These are phyloP conservation scores for Neurospora sp. DNA, from an alignment of 2,329 filamentous ascomycete genomes.

Conservation along the genomic window DNA sequence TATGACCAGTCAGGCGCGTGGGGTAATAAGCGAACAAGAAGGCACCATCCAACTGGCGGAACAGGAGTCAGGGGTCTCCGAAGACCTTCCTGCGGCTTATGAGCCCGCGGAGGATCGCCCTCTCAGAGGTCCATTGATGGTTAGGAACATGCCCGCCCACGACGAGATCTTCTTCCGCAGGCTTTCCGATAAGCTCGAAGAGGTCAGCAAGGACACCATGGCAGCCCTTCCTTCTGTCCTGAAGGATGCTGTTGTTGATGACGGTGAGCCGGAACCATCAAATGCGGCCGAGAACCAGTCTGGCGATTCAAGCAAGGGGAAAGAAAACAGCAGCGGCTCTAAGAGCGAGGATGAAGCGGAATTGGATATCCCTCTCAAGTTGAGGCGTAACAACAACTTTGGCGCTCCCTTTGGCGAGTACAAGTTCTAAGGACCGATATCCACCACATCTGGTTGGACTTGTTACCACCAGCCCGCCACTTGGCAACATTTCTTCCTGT, in stretches of 20 bases:
- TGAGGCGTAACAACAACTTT: slow-evolving; percentile 37
- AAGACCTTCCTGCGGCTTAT: slow-evolving; percentile 19
- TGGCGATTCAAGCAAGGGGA: slow-evolving; percentile 15
- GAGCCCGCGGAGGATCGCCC: slow-evolving; percentile 34
- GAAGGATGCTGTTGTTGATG: slow-evolving; percentile 16
- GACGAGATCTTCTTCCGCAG: slow-evolving; percentile 44
- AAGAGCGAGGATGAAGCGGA: slow-evolving; percentile 23
- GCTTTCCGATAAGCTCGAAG: slow-evolving; percentile 41
- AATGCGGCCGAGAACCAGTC: slow-evolving; percentile 1
- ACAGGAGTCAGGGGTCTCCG: background rate
- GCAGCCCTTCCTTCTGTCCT: slow-evolving; percentile 36
- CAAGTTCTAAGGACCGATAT: slow-evolving; percentile 6
- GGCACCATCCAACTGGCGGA: background rate
- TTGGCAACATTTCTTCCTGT: background rate
- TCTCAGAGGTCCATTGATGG: slow-evolving; percentile 42
- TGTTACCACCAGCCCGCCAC: background rate
- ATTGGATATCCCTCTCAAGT: slow-evolving; percentile 34
- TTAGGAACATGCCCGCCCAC: slow-evolving; percentile 44
- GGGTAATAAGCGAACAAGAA: background rate
- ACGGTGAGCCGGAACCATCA: background rate
- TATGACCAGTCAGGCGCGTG: slow-evolving; percentile 1
- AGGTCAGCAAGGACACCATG: slow-evolving; percentile 32
- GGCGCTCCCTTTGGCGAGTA: slow-evolving; percentile 33
- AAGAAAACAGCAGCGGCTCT: slow-evolving; percentile 13
- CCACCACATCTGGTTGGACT: background rate